These are phyloP conservation scores for Leucoagaricus sp. DNA, from an alignment of 1,284 basidiomycete genomes.

Conservation along the genomic window DNA sequence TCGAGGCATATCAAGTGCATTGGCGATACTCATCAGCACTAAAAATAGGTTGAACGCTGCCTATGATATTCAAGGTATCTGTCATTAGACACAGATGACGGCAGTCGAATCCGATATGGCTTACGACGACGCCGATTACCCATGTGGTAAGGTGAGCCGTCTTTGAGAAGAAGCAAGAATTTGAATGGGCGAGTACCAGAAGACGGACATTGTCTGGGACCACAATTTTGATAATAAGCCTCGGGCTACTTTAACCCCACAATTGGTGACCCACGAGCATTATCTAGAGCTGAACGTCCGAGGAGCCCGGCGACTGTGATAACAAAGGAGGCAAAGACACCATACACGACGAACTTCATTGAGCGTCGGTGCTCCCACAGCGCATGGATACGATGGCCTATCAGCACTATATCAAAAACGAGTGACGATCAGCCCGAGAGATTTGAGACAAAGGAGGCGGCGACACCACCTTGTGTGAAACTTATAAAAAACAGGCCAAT, in stretches of 20 bases:
- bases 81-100: background rate
- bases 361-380: slow-evolving; percentile 1
- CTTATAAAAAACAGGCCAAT: background rate
- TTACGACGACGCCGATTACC: slow-evolving; percentile 4
- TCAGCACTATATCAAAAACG: background rate
- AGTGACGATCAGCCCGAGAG: too few species aligned
- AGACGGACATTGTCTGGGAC: background rate
- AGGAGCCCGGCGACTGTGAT: background rate
- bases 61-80: background rate
- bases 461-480: background rate
- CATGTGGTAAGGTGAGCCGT: background rate
- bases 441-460: too few species aligned
- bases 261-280: background rate
- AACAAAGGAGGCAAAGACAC: background rate
- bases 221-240: background rate
- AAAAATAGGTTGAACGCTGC: slow-evolving; percentile 9
- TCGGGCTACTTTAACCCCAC: background rate
- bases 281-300: background rate
- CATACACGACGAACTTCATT: background rate
- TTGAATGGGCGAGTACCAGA: background rate
- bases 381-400: background rate
- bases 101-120: background rate
- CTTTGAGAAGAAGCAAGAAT: slow-evolving; percentile 1
- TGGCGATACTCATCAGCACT: slow-evolving; percentile 5
- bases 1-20: slow-evolving; percentile 9